Base-by-base conservation (phyloP, 2,329 filamentous ascomycete species). In the Microdochium nivale region DNA sequence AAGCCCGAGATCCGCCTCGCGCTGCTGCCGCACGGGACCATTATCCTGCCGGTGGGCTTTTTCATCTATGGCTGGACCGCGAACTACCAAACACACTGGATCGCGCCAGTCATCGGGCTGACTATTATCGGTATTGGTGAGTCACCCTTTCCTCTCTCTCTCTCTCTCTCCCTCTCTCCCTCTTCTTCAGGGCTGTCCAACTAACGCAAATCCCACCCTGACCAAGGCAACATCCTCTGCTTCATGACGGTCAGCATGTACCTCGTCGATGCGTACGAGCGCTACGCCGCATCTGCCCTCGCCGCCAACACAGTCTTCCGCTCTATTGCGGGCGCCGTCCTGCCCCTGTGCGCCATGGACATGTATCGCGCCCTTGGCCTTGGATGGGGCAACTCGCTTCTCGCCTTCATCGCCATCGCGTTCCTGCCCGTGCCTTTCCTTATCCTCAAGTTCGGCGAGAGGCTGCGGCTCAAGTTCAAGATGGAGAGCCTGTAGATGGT, bases 291-390 rank as follows among this genome's bases (percentile, higher is more conserved):
- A 30, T 67, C 66, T n/a, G 79, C 76, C 0, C 73, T 79, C 7
- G 78, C 79, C 0, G 78, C 78, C 0, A 78, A 67, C 51, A 78
- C 77, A 0, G 71, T 80, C 1, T 60, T 81, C 9, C 62, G 77
- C 32, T 60, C 55, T 11, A 57, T 77, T 0, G 64, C 76, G 16
- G 78, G 76, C n/a, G 76, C 72, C 1, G 61, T 77, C 30, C 62
- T 81, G 1, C 78, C 78, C 0, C 64, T 81, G 10, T 68, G 68
- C 21, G 77, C 73, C 0, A 59, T 73, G n/a, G 60, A 64, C 25
- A 73, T 81, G 71, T 80, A 78, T 57, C 63, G 71, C 32, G 62
- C 62, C 3, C 57, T 81, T 1, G 77, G 78, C 0, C 56, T 78
- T 3, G 77, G 77, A 0, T 80, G 78, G 75, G 78, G 76, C 0